A percentile compares a stretch with the other conserved stretches of the same genome.
phyloP scores from a whole-genome alignment of 1,284 basidiomycete species.

The Vanrija sp. region DNA sequence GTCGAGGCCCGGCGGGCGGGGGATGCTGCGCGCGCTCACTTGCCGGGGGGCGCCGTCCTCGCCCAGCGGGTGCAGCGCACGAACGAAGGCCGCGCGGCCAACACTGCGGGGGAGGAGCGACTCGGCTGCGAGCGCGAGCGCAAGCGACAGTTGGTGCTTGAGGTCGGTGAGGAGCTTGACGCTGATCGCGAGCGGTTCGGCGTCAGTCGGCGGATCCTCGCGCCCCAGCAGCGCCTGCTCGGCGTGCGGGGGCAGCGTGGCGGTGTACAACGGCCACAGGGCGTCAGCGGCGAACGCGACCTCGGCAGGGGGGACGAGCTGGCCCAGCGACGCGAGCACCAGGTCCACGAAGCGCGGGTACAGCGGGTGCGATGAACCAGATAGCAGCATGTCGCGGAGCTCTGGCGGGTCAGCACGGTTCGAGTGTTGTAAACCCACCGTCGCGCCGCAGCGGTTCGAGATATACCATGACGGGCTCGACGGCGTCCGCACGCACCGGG shows the following conservation, averaged over 20 bases:
- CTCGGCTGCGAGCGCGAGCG: slow-evolving; percentile 39
- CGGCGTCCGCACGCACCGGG: slow-evolving; percentile 64
- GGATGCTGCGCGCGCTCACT: slow-evolving; percentile 17
- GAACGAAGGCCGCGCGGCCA: slow-evolving; percentile 27
- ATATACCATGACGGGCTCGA: slow-evolving; percentile 72
- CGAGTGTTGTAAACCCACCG: slow-evolving; percentile 51
- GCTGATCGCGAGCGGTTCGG: slow-evolving; percentile 26
- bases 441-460: slow-evolving; percentile 59
- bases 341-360: slow-evolving; percentile 65
- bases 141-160: slow-evolving; percentile 37
- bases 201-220: slow-evolving; percentile 13
- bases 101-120: slow-evolving; percentile 31
- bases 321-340: slow-evolving; percentile 61
- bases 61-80: slow-evolving; percentile 18
- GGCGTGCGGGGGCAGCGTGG: slow-evolving; percentile 32
- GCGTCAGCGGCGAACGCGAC: slow-evolving; percentile 70
- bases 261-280: slow-evolving; percentile 65
- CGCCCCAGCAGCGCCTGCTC: slow-evolving; percentile 29
- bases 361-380: slow-evolving; percentile 51
- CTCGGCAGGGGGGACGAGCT: slow-evolving; percentile 64
- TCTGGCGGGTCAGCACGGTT: slow-evolving; percentile 42
- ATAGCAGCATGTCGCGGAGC: slow-evolving; percentile 21
- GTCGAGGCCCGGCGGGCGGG: slow-evolving; percentile 30
- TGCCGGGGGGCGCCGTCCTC: slow-evolving; percentile 2
- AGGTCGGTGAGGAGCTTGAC: slow-evolving; percentile 45